phyloP scores from a whole-genome alignment of 805 yeast species.

The Kodamaea sagamina region DNA sequence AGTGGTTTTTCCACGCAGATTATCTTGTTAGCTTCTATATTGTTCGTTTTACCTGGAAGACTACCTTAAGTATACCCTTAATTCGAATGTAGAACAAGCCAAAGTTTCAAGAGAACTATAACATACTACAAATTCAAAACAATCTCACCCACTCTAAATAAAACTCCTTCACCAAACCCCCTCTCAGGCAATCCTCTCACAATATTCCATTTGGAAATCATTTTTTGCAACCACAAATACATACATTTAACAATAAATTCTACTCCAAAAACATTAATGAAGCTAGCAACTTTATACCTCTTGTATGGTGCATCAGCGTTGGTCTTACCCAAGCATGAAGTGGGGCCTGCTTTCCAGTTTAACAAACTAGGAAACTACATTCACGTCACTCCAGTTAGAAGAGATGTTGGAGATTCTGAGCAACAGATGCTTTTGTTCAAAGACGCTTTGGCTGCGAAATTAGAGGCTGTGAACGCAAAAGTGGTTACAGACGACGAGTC shows the following conservation, averaged over 20 bases:
- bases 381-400: slow-evolving; percentile 11
- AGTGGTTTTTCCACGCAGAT: too few relatives aligned
- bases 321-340: slow-evolving; percentile 1
- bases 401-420: slow-evolving; percentile 1
- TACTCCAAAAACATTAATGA: background rate
- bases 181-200: too few relatives aligned
- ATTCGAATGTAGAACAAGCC: too few relatives aligned
- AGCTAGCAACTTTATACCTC: background rate
- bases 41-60: too few relatives aligned
- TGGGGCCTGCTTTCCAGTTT: background rate
- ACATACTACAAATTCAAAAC: too few relatives aligned
- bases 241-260: background rate
- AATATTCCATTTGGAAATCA: too few relatives aligned
- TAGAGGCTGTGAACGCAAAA: background rate
- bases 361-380: slow-evolving; percentile 1
- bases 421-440: slow-evolving; percentile 4
- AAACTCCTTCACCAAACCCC: too few relatives aligned
- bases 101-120: too few relatives aligned
- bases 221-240: background rate
- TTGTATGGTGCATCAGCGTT: background rate
- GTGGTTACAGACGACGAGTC: too few relatives aligned
- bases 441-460: slow-evolving; percentile 5
- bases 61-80: too few relatives aligned
- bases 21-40: too few relatives aligned
- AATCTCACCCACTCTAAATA: too few relatives aligned